Percentiles rank a stretch among this genome's conserved stretches.
phyloP scores from a whole-genome alignment of 2,329 filamentous ascomycete species.

The Exophiala alcalophila region DNA sequence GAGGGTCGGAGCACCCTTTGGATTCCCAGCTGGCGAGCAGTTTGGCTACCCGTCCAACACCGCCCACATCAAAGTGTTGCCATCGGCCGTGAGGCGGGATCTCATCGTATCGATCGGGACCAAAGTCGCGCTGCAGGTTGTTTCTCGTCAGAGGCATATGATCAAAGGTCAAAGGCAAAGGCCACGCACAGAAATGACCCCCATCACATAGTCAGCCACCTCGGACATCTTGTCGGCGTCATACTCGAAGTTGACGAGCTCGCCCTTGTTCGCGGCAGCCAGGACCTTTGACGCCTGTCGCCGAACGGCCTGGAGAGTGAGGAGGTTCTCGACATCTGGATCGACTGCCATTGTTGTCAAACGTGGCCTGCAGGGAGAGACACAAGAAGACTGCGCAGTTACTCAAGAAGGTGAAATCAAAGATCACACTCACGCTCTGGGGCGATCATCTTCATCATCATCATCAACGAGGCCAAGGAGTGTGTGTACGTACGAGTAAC shows the following conservation, averaged over 20 bases:
- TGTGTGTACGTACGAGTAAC: too few relatives aligned
- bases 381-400: too few relatives aligned
- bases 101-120: constrained; percentile 45
- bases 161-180: too few relatives aligned
- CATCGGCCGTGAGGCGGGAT: constrained; percentile 58
- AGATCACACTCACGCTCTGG: too few relatives aligned
- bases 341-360: too few relatives aligned
- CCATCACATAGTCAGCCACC: constrained; percentile 3
- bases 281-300: constrained; percentile 3
- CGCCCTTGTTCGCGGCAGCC: constrained; percentile 2
- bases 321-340: constrained; percentile 7
- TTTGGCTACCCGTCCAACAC: constrained; percentile 46
- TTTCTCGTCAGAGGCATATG: too few relatives aligned
- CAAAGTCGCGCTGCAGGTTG: constrained; percentile 48
- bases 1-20: constrained; percentile 43
- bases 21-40: constrained; percentile 46
- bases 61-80: constrained; percentile 60
- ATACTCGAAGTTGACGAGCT: constrained; percentile 8
- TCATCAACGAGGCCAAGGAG: too few relatives aligned
- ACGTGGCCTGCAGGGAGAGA: too few relatives aligned
- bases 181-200: constrained; percentile 10
- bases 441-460: too few relatives aligned
- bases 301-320: constrained; percentile 6
- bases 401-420: too few relatives aligned
- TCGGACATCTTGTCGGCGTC: constrained; percentile 1